A percentile compares a stretch with the other conserved stretches of the same genome.
phyloP scores from a whole-genome alignment of 106 monocot genomes.

The Allium sativum region DNA sequence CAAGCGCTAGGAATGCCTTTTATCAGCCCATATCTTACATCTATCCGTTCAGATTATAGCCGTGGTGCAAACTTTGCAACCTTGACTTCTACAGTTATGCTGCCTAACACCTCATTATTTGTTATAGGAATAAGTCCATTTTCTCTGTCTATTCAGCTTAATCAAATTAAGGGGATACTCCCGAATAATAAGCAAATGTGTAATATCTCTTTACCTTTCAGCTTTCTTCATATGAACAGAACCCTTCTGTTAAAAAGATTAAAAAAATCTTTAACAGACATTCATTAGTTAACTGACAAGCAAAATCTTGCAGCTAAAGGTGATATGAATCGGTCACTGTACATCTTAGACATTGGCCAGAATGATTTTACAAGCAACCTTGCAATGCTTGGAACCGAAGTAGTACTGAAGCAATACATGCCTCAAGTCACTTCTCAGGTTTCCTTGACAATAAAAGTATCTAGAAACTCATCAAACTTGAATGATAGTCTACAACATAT shows the following conservation, averaged over 20 bases:
- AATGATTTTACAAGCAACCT: no score
- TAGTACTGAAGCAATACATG: no score
- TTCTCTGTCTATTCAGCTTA: conserved; percentile 51
- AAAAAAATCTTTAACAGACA: conserved; percentile 36
- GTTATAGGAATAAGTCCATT: conserved; percentile 44
- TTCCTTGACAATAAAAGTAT: no score
- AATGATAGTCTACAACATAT: no score
- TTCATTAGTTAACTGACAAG: conserved; percentile 17
- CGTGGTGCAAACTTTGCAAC: conserved; percentile 34
- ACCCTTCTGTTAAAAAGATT: background rate
- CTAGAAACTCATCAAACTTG: no score
- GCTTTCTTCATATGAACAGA: background rate
- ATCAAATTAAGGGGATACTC: conserved; percentile 49
- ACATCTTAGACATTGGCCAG: no score
- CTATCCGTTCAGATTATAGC: conserved; percentile 47
- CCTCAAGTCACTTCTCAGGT: no score
- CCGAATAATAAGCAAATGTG: background rate
- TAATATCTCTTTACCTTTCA: conserved; percentile 8
- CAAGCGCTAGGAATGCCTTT: conserved; percentile 66
- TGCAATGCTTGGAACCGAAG: no score
- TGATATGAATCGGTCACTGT: no score
- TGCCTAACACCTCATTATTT: conserved; percentile 30
- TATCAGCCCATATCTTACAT: conserved; percentile 84
- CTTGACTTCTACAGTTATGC: conserved; percentile 47
- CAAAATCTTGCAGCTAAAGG: no score